Base-by-base conservation (phyloP, 2,329 filamentous ascomycete species). In the Fusarium humuli region DNA sequence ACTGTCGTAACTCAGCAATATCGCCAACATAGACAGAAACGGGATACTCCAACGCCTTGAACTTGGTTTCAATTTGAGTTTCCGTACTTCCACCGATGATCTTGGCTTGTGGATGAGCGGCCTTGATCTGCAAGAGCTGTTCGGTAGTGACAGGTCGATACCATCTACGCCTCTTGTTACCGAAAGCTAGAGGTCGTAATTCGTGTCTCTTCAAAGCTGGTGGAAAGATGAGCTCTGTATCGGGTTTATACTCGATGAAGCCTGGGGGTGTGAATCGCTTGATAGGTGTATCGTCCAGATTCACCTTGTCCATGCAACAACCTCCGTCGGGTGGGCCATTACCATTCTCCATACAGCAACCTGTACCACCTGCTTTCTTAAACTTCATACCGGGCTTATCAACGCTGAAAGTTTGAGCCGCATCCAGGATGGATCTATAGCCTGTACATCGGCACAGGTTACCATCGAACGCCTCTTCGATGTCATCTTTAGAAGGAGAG, bases 61-160 rank as follows among this genome's bases (percentile, higher is more conserved):
- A 98, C 81, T 97, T 98, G 82, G 97, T 92, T 81, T 99, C 96
- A 65, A 99, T 98, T 80, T 98, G 96, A 0, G 95, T 98, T 80
- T 99, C 96, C 4, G 94, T 97, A 78, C 94, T 97, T 66, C 96
- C 96, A 52, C 94, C 95, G 66, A 99, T 97, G 66, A 99, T 90
- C 80, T 98, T 99, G 7, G 95, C 94, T 27, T 91, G 89, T 0
- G 95, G 95, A 72, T 94, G 91, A 0, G 88, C 90, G 74, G 86
- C 90, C 83, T 98, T 98, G 82, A 99, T 97, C 77, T 97, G 92
- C 18, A 98, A 86, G 18, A 99, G 84, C 77, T 99, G 94, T 41
- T 93, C 86, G 18, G 98, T 78, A 0, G 93, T 98, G 32, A 94
- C 91, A 1, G 96, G 96, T 18, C 96, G 88, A 78, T 94, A 97